Evolutionary conservation across 768 basidiomycete genomes (phyloP).

Genomic region (Chlorophyllum brunneum): DNA sequence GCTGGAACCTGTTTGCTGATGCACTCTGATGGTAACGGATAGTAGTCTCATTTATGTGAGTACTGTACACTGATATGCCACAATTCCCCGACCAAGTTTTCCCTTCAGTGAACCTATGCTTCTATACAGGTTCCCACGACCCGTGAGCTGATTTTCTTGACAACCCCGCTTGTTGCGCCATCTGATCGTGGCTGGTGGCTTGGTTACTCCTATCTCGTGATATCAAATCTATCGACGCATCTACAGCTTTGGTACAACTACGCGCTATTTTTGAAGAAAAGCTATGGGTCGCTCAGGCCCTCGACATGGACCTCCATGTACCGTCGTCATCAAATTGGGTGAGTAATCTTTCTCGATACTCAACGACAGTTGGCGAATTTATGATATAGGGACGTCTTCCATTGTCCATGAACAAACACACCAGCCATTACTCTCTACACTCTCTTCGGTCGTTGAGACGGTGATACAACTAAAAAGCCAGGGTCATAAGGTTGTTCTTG

Average conservation of each 20-base stretch:
- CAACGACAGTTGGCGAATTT: not conserved
- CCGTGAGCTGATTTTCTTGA: too few relatives aligned
- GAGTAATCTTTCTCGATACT: slow-evolving; percentile 15
- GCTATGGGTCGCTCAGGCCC: slow-evolving; percentile 7
- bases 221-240: too few relatives aligned
- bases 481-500: slow-evolving; percentile 93
- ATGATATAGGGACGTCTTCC: slow-evolving; percentile 78
- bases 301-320: slow-evolving; percentile 29
- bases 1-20: too few relatives aligned
- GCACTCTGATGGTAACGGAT: not conserved
- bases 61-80: not conserved
- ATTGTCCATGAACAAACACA: slow-evolving; percentile 95
- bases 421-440: slow-evolving; percentile 83
- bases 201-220: too few relatives aligned
- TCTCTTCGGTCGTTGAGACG: slow-evolving; percentile 91
- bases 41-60: not conserved
- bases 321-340: slow-evolving; percentile 88
- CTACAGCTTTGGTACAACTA: too few relatives aligned
- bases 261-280: too few relatives aligned
- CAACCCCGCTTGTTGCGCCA: too few relatives aligned
- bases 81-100: too few relatives aligned
- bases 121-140: too few relatives aligned
- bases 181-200: too few relatives aligned
- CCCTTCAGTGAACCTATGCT: too few relatives aligned
- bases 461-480: slow-evolving; percentile 70